Evolutionary conservation across 768 basidiomycete genomes (phyloP), one percentile per base, ranked within the genome.

Genomic region (Fomitopsis serialis): DNA sequence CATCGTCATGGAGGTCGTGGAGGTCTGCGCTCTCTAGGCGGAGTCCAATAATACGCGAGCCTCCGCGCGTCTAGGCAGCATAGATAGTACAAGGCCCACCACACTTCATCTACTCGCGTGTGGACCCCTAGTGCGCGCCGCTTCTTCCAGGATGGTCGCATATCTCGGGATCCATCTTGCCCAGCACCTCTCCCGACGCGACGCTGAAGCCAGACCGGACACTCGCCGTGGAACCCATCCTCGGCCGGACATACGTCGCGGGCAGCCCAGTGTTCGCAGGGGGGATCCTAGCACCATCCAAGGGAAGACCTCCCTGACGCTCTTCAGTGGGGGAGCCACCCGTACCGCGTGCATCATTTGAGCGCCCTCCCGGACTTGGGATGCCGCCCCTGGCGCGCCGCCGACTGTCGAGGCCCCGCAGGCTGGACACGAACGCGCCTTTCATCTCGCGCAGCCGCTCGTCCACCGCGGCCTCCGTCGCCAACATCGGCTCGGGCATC

Each of bases 381-480:
- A 27, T 11, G 24, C 22, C 44, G 63, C 56, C 54, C 61, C 56
- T 53, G 64, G 61, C 35, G 48, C 72, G 64, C 50, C 64, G 56
- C 19, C 67, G 60, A 9, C 72, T 68, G 1, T 70, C 68, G 2
- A 89, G 69, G 17, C 82, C 83, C 53, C 82, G 80, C 29, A 90
- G 68, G 45, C 82, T 85, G 52, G 76, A 78, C 60, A 81, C 57
- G 65, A 90, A 90, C 40, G 74, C 71, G 58, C 83, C 84, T 53
- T 87, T 80, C 87, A 89, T 85, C 67, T 74, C 73, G 45, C 69
- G 70, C 50, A 90, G 63, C 56, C 78, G 71, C 65, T 81, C 82
- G 49, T 87, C 85, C 2, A 90, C 80, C 52, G 83, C 87, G 3
- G 75, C 73, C 57, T 78, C 81, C 27, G 74, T 81, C n/a, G 85